Percentiles rank a stretch among this genome's conserved stretches.
phyloP scores from a whole-genome alignment of 2,329 filamentous ascomycete species.

The Diaporthe batatas region DNA sequence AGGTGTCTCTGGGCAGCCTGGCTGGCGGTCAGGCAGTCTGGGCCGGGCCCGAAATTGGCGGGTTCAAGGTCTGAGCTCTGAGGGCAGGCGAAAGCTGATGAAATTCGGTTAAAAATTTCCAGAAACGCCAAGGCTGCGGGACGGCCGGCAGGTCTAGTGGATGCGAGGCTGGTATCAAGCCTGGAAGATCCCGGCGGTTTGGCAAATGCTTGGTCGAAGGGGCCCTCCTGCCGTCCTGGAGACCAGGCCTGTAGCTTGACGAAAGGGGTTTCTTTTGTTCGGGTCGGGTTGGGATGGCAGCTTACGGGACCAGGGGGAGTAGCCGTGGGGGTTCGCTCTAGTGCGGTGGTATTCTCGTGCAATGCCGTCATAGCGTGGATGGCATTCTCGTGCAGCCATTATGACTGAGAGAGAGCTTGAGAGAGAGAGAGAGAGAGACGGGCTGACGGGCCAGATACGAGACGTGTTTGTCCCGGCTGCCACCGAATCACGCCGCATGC shows the following conservation, averaged over 20 bases:
- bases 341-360: background rate
- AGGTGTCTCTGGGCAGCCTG: constrained; percentile 1
- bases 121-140: constrained; percentile 17
- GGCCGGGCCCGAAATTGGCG: constrained; percentile 31
- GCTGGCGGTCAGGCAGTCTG: background rate
- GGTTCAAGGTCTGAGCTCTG: constrained; percentile 8
- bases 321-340: constrained; percentile 3
- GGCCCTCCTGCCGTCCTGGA: background rate
- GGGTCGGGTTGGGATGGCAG: constrained; percentile 28
- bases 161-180: constrained; percentile 18
- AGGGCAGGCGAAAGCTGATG: constrained; percentile 31
- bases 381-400: background rate
- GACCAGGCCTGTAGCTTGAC: constrained; percentile 25
- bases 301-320: background rate
- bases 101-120: constrained; percentile 16
- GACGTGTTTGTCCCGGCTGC: background rate
- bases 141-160: constrained; percentile 16
- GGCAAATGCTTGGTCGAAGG: constrained; percentile 21
- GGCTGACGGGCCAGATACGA: constrained; percentile 10
- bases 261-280: constrained; percentile 28
- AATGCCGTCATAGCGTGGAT: constrained; percentile 21
- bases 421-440: no score
- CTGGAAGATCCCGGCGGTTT: constrained; percentile 15
- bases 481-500: background rate
- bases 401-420: background rate